A percentile compares a stretch with the other conserved stretches of the same genome.
These are phyloP conservation scores for Kluyveromyces marxianus DNA, from an alignment of 1,139 yeast genomes.

Conservation along the genomic window DNA sequence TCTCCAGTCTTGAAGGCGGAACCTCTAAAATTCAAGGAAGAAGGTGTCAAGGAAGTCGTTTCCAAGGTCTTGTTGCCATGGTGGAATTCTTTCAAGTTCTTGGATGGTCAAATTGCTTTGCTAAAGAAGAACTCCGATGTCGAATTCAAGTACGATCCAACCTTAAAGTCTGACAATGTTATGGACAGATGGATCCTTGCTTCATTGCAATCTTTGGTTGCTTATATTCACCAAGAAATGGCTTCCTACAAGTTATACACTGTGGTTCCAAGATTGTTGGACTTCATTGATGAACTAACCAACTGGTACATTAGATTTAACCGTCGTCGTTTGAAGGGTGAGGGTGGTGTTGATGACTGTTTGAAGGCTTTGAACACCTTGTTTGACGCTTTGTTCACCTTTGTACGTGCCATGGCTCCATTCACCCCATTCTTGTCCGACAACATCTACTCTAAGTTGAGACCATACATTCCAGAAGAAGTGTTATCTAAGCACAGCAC, in stretches of 20 bases:
- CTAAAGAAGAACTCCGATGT: conserved; percentile 66
- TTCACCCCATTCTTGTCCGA: conserved; percentile 96
- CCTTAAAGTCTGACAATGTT: conserved; percentile 64
- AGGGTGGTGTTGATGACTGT: conserved; percentile 77
- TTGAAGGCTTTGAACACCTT: conserved; percentile 80
- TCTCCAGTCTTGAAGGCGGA: conserved; percentile 97
- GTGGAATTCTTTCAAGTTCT: conserved; percentile 96
- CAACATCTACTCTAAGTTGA: conserved; percentile 73
- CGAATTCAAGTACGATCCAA: conserved; percentile 67
- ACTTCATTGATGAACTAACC: conserved; percentile 87
- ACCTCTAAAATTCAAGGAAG: conserved; percentile 93
- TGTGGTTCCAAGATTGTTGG: conserved; percentile 86
- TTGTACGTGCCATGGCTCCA: conserved; percentile 96
- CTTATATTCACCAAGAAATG: conserved; percentile 87
- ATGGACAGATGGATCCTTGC: conserved; percentile 98
- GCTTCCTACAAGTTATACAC: conserved; percentile 81
- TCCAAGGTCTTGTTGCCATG: conserved; percentile 93
- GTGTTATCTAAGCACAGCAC: conserved; percentile 37
- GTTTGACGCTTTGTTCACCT: conserved; percentile 80
- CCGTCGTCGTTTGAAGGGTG: conserved; percentile 97
- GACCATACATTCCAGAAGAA: conserved; percentile 49
- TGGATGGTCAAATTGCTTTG: conserved; percentile 87
- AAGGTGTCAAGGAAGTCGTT: conserved; percentile 96
- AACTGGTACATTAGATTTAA: conserved; percentile 99
- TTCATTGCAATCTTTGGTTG: conserved; percentile 82